Evolutionary conservation across 139 green algal species (phyloP).

Genomic region (Prasinococcaceae sp.): DNA sequence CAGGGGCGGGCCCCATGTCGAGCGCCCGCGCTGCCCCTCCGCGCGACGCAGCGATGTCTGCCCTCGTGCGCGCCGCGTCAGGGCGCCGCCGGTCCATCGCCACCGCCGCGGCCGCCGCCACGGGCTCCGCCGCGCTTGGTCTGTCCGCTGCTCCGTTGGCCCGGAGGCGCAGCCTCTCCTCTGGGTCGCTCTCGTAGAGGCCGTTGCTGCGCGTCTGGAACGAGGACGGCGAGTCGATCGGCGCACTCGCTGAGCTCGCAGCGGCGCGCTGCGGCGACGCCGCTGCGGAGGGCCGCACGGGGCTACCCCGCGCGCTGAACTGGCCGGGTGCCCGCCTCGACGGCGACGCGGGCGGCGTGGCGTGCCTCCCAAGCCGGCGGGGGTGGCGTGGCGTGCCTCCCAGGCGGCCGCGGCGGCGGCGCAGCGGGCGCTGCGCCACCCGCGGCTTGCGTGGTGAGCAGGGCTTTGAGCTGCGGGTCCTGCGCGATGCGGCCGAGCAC

Average conservation of each 20-base stretch:
- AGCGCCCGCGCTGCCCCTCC: not conserved
- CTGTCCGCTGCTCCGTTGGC: too few species aligned
- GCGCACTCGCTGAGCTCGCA: too few species aligned
- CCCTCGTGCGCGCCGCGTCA: not conserved
- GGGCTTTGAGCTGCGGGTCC: conserved; percentile 6
- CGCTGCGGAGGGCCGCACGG: too few species aligned
- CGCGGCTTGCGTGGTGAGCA: conserved; percentile 1
- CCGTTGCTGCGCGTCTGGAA: too few species aligned
- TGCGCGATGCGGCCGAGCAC: conserved; percentile 12
- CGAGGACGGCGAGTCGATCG: too few species aligned
- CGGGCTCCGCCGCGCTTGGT: not conserved
- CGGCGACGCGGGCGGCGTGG: not conserved
- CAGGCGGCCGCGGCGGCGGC: not conserved
- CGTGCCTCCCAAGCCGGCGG: not conserved
- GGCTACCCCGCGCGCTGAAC: not conserved
- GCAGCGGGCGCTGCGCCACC: not conserved
- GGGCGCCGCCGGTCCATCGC: conserved; percentile 5
- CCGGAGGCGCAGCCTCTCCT: too few species aligned
- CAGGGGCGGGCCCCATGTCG: not conserved
- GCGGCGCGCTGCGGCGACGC: too few species aligned
- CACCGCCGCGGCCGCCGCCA: not conserved
- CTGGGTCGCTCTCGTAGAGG: too few species aligned
- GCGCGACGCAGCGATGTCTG: not conserved
- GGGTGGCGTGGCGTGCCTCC: not conserved
- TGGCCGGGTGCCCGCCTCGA: not conserved